Base-by-base conservation (phyloP, 1,284 basidiomycete genomes). In the Apiotrichum brassicae region DNA sequence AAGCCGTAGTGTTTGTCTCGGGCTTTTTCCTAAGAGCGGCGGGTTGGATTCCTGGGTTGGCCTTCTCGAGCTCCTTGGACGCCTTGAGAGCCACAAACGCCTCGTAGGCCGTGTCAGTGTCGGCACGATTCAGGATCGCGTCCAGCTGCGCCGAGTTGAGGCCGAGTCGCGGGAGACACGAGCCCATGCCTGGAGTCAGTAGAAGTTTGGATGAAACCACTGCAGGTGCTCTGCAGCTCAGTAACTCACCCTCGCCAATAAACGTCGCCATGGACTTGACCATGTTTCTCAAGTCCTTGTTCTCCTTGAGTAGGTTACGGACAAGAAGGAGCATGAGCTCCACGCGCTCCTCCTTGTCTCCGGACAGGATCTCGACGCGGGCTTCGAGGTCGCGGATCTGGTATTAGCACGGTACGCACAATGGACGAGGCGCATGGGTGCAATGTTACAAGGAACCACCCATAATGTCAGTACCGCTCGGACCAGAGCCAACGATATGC, bases 321-420 rank as follows among this genome's bases (percentile, higher is more conserved):
- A 92, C 75, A 43, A 92, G 84, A 59, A 85, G 83, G 52, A 84
- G 78, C 77, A 92, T 79, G 67, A 91, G 84, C 25, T 81, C 81
- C 51, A 89, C 75, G 9, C 87, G 84, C 68, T 92, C 87, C 77
- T 92, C 89, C 63, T 88, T 85, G 46, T 86, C 86, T 19, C 86
- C 87, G 9, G 89, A 93, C 18, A 92, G 78, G 18, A 94, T 83
- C 70, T 92, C 88, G 12, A 93, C 88, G 33, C 86, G 82, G 13
- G 88, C 88, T 73, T 94, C 90, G 35, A 94, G 81, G 71, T 93
- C 90, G 20, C 89, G 86, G 68, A 93, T 91, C 87, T 92, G 62
- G 19, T 26, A 23, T 44, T 48, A 38, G 42, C n/a, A n/a, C n/a
- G n/a, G n/a, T n/a, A n/a, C n/a, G n/a, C n/a, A n/a, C n/a, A n/a